Evolutionary conservation across 805 yeast species (phyloP), one percentile per base, ranked within the genome.

Genomic region (Teunomyces kruisii): DNA sequence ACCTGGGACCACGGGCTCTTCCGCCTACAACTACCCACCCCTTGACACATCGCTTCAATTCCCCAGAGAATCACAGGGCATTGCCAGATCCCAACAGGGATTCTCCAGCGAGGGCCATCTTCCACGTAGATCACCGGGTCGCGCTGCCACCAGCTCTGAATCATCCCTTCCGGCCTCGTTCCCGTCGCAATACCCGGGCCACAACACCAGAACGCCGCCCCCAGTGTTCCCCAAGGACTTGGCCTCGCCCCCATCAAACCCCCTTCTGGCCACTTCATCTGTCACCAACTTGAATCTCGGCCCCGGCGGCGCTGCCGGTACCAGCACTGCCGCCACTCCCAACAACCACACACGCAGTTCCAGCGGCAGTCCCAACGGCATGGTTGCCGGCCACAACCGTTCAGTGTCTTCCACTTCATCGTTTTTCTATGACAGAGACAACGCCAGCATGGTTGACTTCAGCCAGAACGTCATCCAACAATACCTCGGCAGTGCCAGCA

Each of bases 401-500:
- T 64, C 71, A 22, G 63, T 64, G 3, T 68, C 74, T 39, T 63
- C 70, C 10, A 59, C 68, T 6, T 70, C 72, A 40, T 68, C 74
- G 43, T 57, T 68, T 48, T 59, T 65, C 47, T 60, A 65, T 46
- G 67, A 65, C 46, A 53, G 61, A 13, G 74, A 70, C 47, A 61
- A 56, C 40, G 58, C 60, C 9, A 59, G 68, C 43, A 43, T 75
- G 45, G 76, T 78, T 1, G 84, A 78, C 61, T 68, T 75, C 44
- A 71, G 77, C 30, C 86, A 81, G 47, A 74, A 72, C 54, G 49
- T 74, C 49, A 70, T 80, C 50, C 75, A 73, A 44, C 79, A 72
- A 50, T 78, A 79, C 55, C 61, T 82, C 44, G 84, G 85, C n/a
- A 48, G 66, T 28, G 65, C 76, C 15, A 59, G 64, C 13, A 67